Evolutionary conservation across 495 filamentous ascomycete species (phyloP), one percentile per base, ranked within the genome.

Genomic region (Neurospora terricola): DNA sequence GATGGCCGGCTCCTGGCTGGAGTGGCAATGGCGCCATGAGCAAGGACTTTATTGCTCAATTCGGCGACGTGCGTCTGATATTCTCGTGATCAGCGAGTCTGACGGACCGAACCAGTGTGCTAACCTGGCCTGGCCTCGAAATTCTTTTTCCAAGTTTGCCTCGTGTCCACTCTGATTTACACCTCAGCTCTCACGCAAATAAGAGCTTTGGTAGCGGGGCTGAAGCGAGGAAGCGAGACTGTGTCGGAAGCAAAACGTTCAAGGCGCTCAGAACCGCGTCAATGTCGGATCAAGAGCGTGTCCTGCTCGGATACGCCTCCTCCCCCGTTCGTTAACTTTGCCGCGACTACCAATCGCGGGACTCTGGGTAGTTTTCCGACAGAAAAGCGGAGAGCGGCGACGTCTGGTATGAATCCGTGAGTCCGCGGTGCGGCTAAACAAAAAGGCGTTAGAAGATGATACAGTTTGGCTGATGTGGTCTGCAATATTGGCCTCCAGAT

Each of bases 351-450:
- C 74, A 76, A 77, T 76, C 71, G 75, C 78, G 75, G 75, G 34
- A 71, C 38, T 27, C 66, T 69, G 16, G 54, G 36, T 69, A 72
- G 75, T 73, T 59, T 80, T 72, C 75, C 75, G 75, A 70, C 45
- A 71, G 66, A 45, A 30, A 72, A 74, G 72, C 69, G 70, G 62
- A 16, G 43, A 54, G 62, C 71, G 68, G 59, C 30, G 54, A 30
- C 54, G 54, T 62, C 23, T 62, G 54, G 54, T 62, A 27, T 62
- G 54, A 62, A 62, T 62, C 54, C 54, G 54, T 30, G 54, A 62
- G 54, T 62, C 36, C 70, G 62, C 37, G 68, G 75, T 74, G 78
- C 76, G 78, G 76, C 78, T 81, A 78, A 79, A 78, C 76, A 73
- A 66, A 71, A 75, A 72, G 73, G 76, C 72, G 76, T 76, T 70